Evolutionary conservation across 352 stramenopile species (phyloP).

Genomic region (Phytophthora sp.): DNA sequence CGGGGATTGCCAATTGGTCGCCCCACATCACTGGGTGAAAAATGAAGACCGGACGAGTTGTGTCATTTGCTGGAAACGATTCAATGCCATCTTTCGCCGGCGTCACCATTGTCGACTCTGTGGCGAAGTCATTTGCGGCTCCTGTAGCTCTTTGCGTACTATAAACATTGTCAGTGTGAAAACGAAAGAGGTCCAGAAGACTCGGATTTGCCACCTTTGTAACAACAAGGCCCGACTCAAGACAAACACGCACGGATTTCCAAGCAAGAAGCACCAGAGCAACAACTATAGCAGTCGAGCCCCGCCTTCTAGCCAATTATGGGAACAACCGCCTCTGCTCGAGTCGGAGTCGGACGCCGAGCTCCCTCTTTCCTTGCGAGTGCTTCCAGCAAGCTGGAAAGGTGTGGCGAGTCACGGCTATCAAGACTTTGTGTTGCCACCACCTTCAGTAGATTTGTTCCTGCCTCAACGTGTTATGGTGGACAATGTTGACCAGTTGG

Average conservation of each 20-base stretch:
- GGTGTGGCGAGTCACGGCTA: slow-evolving; percentile 10
- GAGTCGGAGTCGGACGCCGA: slow-evolving; percentile 19
- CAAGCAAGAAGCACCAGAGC: slow-evolving; percentile 26
- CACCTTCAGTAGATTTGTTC: slow-evolving; percentile 21
- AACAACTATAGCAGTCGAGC: slow-evolving; percentile 18
- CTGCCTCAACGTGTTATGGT: slow-evolving; percentile 17
- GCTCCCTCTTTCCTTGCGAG: slow-evolving; percentile 10
- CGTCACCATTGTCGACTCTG: slow-evolving; percentile 75
- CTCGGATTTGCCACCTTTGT: slow-evolving; percentile 74
- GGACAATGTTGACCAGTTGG: slow-evolving; percentile 16
- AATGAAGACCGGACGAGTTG: slow-evolving; percentile 63
- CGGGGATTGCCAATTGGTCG: slow-evolving; percentile 47
- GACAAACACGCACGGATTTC: slow-evolving; percentile 38
- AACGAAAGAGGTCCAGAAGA: slow-evolving; percentile 52
- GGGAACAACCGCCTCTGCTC: slow-evolving; percentile 27
- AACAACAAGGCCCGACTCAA: slow-evolving; percentile 56
- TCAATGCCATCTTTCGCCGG: slow-evolving; percentile 58
- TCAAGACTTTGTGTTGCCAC: slow-evolving; percentile 16
- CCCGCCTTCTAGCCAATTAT: slow-evolving; percentile 29
- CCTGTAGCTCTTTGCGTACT: slow-evolving; percentile 54
- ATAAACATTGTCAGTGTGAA: slow-evolving; percentile 42
- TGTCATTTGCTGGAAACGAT: slow-evolving; percentile 73
- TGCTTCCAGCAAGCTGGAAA: slow-evolving; percentile 26
- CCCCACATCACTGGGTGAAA: slow-evolving; percentile 65
- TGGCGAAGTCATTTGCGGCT: slow-evolving; percentile 66